Evolutionary conservation across 2,329 filamentous ascomycete genomes (phyloP).

Genomic region (Rhynchosporium agropyri): DNA sequence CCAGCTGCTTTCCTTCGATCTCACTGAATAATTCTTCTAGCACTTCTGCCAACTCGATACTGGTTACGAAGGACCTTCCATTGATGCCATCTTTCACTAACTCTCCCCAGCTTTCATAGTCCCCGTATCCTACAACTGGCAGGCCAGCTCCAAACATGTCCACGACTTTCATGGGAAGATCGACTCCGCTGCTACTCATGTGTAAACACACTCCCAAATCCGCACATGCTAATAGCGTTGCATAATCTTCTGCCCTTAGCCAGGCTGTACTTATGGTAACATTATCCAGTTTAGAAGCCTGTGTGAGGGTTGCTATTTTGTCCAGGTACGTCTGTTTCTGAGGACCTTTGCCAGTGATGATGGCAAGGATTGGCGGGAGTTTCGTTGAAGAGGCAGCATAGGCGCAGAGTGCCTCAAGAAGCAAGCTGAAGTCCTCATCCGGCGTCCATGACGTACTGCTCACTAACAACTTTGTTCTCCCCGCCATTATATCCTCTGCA

Average conservation of each 20-base stretch:
- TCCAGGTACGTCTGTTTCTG: slow-evolving; percentile 75
- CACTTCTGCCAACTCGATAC: slow-evolving; percentile 64
- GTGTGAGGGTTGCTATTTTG: slow-evolving; percentile 63
- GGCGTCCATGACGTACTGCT: slow-evolving; percentile 97
- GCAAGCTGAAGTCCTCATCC: slow-evolving; percentile 89
- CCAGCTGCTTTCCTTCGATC: slow-evolving; percentile 55
- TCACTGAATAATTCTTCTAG: slow-evolving; percentile 66
- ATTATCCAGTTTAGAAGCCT: slow-evolving; percentile 64
- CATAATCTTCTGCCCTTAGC: slow-evolving; percentile 83
- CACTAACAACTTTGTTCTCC: slow-evolving; percentile 71
- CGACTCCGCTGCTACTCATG: slow-evolving; percentile 90
- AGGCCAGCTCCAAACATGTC: slow-evolving; percentile 98
- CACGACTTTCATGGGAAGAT: slow-evolving; percentile 98
- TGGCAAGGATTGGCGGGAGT: slow-evolving; percentile 69
- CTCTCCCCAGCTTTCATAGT: slow-evolving; percentile 87
- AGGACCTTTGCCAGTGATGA: slow-evolving; percentile 95
- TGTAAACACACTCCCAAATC: slow-evolving; percentile 91
- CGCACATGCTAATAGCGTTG: slow-evolving; percentile 77
- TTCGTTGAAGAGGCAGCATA: slow-evolving; percentile 61
- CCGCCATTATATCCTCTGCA: slow-evolving; percentile 59
- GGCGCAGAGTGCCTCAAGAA: slow-evolving; percentile 77
- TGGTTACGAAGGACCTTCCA: slow-evolving; percentile 79
- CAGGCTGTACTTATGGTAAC: slow-evolving; percentile 80
- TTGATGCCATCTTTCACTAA: slow-evolving; percentile 87
- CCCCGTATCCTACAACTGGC: slow-evolving; percentile 83